Conservation (phyloP, 176 grass and related monocot species). For the Saccharum spontaneum region DNA sequence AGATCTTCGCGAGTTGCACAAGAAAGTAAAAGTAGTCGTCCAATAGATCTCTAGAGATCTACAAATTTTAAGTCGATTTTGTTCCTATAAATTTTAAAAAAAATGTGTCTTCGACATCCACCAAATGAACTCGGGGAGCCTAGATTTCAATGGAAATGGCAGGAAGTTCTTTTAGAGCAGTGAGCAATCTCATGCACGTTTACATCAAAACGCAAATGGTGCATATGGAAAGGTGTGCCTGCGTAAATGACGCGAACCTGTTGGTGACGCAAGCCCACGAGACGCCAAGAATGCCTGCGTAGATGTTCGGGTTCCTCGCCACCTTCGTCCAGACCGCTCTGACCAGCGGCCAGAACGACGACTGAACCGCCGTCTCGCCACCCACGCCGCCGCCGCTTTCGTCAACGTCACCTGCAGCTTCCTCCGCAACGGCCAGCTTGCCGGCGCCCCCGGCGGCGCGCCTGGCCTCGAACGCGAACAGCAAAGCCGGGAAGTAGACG, state of each 20-base stretch:
- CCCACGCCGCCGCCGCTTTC: not conserved
- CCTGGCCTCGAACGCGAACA: constrained; percentile 72
- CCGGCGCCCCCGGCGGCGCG: constrained; percentile 37
- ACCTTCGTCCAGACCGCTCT: constrained; percentile 61
- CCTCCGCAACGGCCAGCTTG: not conserved
- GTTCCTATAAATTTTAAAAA: not conserved
- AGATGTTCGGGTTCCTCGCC: constrained; percentile 67
- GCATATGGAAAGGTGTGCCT: not conserved
- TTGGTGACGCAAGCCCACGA: constrained; percentile 56
- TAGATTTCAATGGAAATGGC: not conserved
- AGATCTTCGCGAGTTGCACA: not conserved
- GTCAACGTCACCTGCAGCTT: constrained; percentile 23
- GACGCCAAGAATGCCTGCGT: constrained; percentile 71
- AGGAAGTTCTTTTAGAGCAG: not conserved
- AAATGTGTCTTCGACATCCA: not conserved
- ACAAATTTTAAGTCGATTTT: not conserved
- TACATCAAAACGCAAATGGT: not conserved
- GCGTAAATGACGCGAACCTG: constrained; percentile 30
- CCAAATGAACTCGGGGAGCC: not conserved
- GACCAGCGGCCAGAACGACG: constrained; percentile 42
- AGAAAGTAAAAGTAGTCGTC: not conserved
- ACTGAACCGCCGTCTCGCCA: constrained; percentile 3
- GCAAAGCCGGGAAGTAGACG: constrained; percentile 54
- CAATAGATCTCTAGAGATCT: not conserved
- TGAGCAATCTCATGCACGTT: not conserved